A percentile compares a stretch with the other conserved stretches of the same genome.
Conservation (phyloP, 768 basidiomycete species). For the Agaricus sinodeliciosus region DNA sequence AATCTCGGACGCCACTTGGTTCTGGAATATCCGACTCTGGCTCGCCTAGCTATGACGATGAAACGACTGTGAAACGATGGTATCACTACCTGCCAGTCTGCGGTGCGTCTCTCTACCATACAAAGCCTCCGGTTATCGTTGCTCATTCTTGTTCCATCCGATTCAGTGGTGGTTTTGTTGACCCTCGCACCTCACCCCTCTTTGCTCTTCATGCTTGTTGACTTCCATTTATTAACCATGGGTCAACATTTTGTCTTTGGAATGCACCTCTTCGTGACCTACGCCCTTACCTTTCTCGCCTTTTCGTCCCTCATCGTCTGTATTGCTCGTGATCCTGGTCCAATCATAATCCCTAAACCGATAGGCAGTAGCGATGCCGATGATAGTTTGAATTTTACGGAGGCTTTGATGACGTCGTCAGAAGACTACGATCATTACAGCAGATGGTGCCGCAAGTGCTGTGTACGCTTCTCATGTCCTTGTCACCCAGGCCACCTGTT, state of each 20-base stretch:
- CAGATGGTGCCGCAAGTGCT: conserved; percentile 76
- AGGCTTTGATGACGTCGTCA: conserved; percentile 49
- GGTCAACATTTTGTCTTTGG: conserved; percentile 39
- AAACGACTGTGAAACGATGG: conserved; percentile 40
- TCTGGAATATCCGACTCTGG: neutral
- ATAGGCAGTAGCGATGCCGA: conserved; percentile 18
- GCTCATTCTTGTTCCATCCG: neutral
- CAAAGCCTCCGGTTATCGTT: neutral
- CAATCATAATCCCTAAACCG: conserved; percentile 29
- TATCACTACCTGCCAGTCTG: conserved; percentile 52
- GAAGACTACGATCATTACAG: conserved; percentile 42
- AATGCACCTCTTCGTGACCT: conserved; percentile 52
- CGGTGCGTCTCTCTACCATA: conserved; percentile 28
- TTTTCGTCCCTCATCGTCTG: conserved; percentile 71
- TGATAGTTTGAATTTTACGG: conserved; percentile 42
- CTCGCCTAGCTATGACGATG: conserved; percentile 13
- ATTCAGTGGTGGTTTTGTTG: conserved; percentile 37
- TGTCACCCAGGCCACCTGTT: neutral
- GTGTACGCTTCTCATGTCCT: conserved; percentile 30
- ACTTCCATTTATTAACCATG: conserved; percentile 56
- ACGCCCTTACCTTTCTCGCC: conserved; percentile 60
- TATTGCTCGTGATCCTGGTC: conserved; percentile 70
- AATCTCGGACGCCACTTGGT: conserved; percentile 7
- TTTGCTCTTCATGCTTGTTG: conserved; percentile 56
- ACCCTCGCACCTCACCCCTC: conserved; percentile 75